A percentile compares a stretch with the other conserved stretches of the same genome.
phyloP scores from a whole-genome alignment of 202 grass and related monocot genomes.

The Hordeum pubiflorum region DNA sequence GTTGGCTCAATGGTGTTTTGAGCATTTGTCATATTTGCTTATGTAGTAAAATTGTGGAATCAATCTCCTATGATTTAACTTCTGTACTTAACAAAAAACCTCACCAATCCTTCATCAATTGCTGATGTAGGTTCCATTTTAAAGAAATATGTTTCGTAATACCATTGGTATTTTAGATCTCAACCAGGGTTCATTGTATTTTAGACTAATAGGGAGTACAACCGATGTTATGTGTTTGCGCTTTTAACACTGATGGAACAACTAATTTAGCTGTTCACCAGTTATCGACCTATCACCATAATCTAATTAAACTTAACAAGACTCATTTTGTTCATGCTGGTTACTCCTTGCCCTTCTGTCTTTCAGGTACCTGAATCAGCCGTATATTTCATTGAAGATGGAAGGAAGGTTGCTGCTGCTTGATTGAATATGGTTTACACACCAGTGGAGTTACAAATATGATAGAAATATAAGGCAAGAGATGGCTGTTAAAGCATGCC shows the following conservation, averaged over 20 bases:
- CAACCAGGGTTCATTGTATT: not conserved
- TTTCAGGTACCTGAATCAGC: slow-evolving; percentile 73
- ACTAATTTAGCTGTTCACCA: not conserved
- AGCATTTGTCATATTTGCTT: not conserved
- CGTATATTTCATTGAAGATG: slow-evolving; percentile 98
- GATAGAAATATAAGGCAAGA: slow-evolving; percentile 17
- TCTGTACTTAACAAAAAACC: not conserved
- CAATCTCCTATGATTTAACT: not conserved
- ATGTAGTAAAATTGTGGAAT: not conserved
- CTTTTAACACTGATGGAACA: not conserved
- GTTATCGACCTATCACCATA: not conserved
- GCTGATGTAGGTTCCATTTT: not conserved
- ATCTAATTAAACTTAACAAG: not conserved
- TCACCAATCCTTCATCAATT: not conserved
- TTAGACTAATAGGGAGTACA: not conserved
- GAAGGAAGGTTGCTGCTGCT: slow-evolving; percentile 90
- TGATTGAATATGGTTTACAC: slow-evolving; percentile 35
- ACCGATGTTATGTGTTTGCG: not conserved
- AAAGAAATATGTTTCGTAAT: not conserved
- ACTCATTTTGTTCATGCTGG: not conserved
- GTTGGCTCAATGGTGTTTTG: not conserved
- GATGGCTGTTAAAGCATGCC: slow-evolving; percentile 1
- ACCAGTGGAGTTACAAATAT: slow-evolving; percentile 25
- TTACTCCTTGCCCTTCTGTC: not conserved
- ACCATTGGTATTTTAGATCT: not conserved